Percentiles rank a stretch among this genome's conserved stretches.
These are phyloP conservation scores for Rosa multiflora DNA, from an alignment of 306 rosid genomes.

Conservation along the genomic window DNA sequence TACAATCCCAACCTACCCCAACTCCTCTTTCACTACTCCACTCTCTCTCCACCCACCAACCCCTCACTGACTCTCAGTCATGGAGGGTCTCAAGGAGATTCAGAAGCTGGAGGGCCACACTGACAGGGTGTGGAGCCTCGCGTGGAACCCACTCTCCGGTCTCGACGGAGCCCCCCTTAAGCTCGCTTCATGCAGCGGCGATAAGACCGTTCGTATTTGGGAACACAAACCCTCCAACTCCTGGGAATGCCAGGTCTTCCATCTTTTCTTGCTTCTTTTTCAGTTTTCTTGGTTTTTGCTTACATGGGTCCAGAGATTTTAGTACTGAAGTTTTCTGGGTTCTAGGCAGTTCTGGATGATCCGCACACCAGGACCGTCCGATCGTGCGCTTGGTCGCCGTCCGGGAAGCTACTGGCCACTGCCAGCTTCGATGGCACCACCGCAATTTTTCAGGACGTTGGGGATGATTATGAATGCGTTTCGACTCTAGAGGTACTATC, in stretches of 20 bases:
- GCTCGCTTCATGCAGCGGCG: conserved; percentile 96
- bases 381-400: conserved; percentile 92
- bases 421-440: conserved; percentile 95
- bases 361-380: too few species aligned
- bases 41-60: neutral
- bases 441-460: conserved; percentile 81
- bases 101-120: conserved; percentile 81
- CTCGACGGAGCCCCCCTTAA: conserved; percentile 56
- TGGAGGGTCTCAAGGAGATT: conserved; percentile 41
- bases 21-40: neutral
- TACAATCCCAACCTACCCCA: too few species aligned
- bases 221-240: conserved; percentile 54
- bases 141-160: conserved; percentile 90
- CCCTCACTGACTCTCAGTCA: neutral
- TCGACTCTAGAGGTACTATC: conserved; percentile 77
- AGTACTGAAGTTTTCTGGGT: too few species aligned
- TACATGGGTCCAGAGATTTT: too few species aligned
- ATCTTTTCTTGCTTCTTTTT: neutral
- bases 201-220: conserved; percentile 96
- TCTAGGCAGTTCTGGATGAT: too few species aligned
- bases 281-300: too few species aligned
- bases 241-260: conserved; percentile 75
- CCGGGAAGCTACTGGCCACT: conserved; percentile 74
- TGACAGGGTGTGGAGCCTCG: conserved; percentile 92
- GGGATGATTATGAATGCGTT: conserved; percentile 87